Evolutionary conservation across 2,329 filamentous ascomycete species (phyloP).

Genomic region (Verticillium longisporum): DNA sequence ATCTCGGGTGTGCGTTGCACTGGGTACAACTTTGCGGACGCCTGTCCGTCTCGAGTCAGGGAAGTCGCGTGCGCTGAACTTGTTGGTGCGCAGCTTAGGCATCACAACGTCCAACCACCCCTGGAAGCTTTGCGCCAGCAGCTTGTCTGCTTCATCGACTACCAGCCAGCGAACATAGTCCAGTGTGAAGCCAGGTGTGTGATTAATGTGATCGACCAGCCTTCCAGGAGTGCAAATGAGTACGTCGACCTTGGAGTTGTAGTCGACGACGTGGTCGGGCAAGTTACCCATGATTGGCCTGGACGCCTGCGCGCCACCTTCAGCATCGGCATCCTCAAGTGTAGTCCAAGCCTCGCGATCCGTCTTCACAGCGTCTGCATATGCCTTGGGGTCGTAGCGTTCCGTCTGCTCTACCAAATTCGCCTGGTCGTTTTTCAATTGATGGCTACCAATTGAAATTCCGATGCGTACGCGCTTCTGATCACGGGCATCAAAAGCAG

Average conservation of each 20-base stretch:
- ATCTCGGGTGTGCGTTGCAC: slow-evolving; percentile 87
- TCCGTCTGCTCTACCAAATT: slow-evolving; percentile 37
- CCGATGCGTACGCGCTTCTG: slow-evolving; percentile 70
- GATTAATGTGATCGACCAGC: slow-evolving; percentile 82
- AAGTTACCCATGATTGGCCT: slow-evolving; percentile 22
- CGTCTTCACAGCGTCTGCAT: slow-evolving; percentile 36
- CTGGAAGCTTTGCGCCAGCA: slow-evolving; percentile 87
- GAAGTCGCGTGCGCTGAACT: slow-evolving; percentile 46
- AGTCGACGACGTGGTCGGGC: slow-evolving; percentile 57
- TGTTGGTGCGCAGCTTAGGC: slow-evolving; percentile 44
- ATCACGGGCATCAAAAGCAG: slow-evolving; percentile 46
- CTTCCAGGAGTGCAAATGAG: slow-evolving; percentile 88
- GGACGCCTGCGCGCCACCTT: slow-evolving; percentile 28
- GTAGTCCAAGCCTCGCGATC: slow-evolving; percentile 30
- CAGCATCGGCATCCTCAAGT: slow-evolving; percentile 37
- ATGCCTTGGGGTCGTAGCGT: slow-evolving; percentile 58
- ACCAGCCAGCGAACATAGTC: slow-evolving; percentile 79
- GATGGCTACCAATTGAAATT: slow-evolving; percentile 74
- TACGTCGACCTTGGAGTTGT: slow-evolving; percentile 72
- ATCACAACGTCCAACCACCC: slow-evolving; percentile 77
- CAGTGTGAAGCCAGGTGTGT: slow-evolving; percentile 75
- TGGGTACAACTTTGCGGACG: slow-evolving; percentile 77
- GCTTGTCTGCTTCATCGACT: slow-evolving; percentile 88
- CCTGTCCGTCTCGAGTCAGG: slow-evolving; percentile 43
- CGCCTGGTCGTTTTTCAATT: slow-evolving; percentile 58